phyloP scores from a whole-genome alignment of 164 flowering plant species.

The Liquidambar formosana region DNA sequence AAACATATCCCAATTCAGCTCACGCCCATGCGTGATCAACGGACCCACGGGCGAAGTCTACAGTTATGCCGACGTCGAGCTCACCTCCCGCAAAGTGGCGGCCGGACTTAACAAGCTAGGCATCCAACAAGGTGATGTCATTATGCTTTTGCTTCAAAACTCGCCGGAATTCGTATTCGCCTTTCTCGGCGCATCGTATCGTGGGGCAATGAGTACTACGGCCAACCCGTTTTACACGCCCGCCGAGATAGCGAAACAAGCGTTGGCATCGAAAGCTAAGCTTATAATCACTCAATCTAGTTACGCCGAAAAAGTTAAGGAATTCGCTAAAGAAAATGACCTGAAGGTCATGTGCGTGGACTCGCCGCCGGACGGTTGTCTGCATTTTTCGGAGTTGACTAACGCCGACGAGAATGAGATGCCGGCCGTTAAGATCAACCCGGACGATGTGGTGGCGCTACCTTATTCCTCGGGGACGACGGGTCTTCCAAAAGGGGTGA shows the following conservation, averaged over 20 bases:
- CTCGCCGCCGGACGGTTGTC: slow-evolving; percentile 32
- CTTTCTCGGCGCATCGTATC: slow-evolving; percentile 75
- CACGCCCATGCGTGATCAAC: slow-evolving; percentile 70
- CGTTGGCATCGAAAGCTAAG: slow-evolving; percentile 46
- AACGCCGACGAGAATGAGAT: slow-evolving; percentile 48
- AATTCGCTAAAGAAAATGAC: slow-evolving; percentile 31
- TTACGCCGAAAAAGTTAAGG: slow-evolving; percentile 51
- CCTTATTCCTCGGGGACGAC: slow-evolving; percentile 97
- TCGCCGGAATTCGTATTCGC: slow-evolving; percentile 75
- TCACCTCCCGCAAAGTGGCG: slow-evolving; percentile 54
- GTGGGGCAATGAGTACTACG: slow-evolving; percentile 70
- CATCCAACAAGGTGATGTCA: slow-evolving; percentile 55
- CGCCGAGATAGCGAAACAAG: slow-evolving; percentile 70
- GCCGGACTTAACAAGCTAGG: slow-evolving; percentile 65
- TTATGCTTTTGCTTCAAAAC: slow-evolving; percentile 85
- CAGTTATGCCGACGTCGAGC: slow-evolving; percentile 69
- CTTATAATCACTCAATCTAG: slow-evolving; percentile 58
- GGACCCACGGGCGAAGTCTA: slow-evolving; percentile 53
- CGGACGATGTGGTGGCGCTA: slow-evolving; percentile 81
- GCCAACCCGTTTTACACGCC: slow-evolving; percentile 89
- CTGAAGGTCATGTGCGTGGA: slow-evolving; percentile 55
- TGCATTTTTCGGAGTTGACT: slow-evolving; percentile 57
- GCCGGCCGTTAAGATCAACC: slow-evolving; percentile 49
- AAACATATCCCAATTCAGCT: slow-evolving; percentile 43
- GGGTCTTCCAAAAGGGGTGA: slow-evolving; percentile 90